Conservation (phyloP, 2,329 filamentous ascomycete genomes). For the Trichoderma oligosporum region DNA sequence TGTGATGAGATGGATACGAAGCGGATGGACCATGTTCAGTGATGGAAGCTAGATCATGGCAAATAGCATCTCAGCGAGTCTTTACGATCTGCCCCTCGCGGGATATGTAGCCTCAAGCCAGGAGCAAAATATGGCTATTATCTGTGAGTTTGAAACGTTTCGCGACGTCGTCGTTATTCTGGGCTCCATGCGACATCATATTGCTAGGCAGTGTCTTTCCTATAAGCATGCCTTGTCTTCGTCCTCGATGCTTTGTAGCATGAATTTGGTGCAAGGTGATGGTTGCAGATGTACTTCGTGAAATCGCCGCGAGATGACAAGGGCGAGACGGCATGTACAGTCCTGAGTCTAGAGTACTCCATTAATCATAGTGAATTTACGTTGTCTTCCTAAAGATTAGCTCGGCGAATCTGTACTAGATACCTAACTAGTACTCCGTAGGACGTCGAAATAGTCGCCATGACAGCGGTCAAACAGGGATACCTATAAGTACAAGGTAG, state of each 20-base stretch:
- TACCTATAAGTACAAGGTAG: no score
- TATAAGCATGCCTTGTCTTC: not conserved
- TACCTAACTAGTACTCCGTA: not conserved
- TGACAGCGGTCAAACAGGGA: slow-evolving; percentile 6
- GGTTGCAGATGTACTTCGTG: no score
- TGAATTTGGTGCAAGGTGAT: not conserved
- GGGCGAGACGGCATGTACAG: not conserved
- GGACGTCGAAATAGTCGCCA: slow-evolving; percentile 8
- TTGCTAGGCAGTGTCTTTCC: not conserved
- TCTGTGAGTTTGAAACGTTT: not conserved
- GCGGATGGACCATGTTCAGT: not conserved
- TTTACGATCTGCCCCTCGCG: not conserved
- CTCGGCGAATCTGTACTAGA: not conserved
- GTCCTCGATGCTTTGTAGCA: not conserved
- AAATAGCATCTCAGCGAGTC: not conserved
- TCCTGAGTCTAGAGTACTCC: no score
- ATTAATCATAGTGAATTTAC: not conserved
- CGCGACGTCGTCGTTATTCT: not conserved
- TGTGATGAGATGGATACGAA: not conserved
- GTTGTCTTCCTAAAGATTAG: no score
- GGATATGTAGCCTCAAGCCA: not conserved
- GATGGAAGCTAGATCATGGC: not conserved
- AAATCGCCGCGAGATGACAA: not conserved
- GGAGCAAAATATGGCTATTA: not conserved
- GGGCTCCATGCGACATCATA: not conserved